These are phyloP conservation scores for Hyaloscypha hepaticicola DNA, from an alignment of 495 filamentous ascomycete species.

Conservation along the genomic window DNA sequence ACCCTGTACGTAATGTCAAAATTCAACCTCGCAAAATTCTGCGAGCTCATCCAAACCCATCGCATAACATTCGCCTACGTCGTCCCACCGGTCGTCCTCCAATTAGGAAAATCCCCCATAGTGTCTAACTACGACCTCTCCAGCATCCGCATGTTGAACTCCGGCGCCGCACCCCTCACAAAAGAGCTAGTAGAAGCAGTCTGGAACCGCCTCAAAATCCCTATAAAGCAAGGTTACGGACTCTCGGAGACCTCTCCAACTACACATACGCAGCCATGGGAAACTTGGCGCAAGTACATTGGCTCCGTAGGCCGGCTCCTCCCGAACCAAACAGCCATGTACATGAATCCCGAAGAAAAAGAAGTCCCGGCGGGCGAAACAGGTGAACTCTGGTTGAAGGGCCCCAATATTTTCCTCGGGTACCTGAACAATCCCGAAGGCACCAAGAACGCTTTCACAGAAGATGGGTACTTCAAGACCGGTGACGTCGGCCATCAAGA, in stretches of 20 bases:
- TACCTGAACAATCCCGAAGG: constrained; percentile 71
- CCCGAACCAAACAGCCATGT: constrained; percentile 81
- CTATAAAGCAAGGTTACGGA: constrained; percentile 63
- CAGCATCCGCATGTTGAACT: constrained; percentile 80
- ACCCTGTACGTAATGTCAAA: constrained; percentile 73
- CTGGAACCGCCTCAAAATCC: constrained; percentile 69
- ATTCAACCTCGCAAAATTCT: constrained; percentile 81
- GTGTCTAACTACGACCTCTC: constrained; percentile 79
- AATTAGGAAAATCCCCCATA: constrained; percentile 74
- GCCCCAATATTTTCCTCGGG: constrained; percentile 72
- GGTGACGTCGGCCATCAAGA: constrained; percentile 67
- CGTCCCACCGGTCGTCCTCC: constrained; percentile 81
- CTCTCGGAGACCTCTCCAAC: constrained; percentile 54
- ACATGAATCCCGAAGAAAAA: constrained; percentile 62
- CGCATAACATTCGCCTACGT: constrained; percentile 77
- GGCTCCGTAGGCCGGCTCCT: constrained; percentile 80
- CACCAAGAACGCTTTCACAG: constrained; percentile 62
- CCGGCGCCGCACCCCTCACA: constrained; percentile 85
- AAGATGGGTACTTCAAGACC: constrained; percentile 80
- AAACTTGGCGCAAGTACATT: constrained; percentile 72
- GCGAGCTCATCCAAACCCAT: constrained; percentile 69
- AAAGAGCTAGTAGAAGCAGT: constrained; percentile 77
- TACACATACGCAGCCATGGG: constrained; percentile 61
- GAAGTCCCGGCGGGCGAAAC: constrained; percentile 46
- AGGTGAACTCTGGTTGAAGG: constrained; percentile 77